Conservation (phyloP, 768 basidiomycete genomes). For the Paxillus rubicundulus region DNA sequence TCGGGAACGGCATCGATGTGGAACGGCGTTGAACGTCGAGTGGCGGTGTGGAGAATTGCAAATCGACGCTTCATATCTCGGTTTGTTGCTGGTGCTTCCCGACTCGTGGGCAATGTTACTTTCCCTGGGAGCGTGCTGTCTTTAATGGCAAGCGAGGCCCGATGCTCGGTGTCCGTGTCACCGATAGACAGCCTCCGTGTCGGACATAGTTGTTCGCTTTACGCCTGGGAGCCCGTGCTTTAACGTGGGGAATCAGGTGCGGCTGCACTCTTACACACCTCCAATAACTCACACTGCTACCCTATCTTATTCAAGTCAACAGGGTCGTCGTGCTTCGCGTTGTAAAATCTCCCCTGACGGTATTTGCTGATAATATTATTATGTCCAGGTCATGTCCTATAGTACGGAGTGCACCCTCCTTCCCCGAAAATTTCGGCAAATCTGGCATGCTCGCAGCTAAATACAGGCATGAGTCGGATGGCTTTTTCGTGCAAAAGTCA, state of each 20-base stretch:
- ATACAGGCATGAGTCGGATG: constrained; percentile 10
- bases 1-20: constrained; percentile 8
- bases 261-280: constrained; percentile 7
- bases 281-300: constrained; percentile 1
- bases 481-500: background rate
- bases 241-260: constrained; percentile 25
- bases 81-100: constrained; percentile 17
- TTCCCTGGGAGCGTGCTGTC: constrained; percentile 22
- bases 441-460: constrained; percentile 25
- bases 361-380: constrained; percentile 29
- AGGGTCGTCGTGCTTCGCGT: constrained; percentile 13
- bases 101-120: constrained; percentile 26
- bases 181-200: background rate
- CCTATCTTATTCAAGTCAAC: constrained; percentile 1
- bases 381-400: constrained; percentile 21
- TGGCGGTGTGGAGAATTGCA: constrained; percentile 27
- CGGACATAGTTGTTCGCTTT: too few species aligned
- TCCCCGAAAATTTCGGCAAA: constrained; percentile 18
- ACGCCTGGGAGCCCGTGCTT: constrained; percentile 12
- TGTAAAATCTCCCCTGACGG: constrained; percentile 29
- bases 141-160: constrained; percentile 14
- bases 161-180: constrained; percentile 18
- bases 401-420: constrained; percentile 12
- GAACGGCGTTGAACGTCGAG: constrained; percentile 23
- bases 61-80: constrained; percentile 20